These are phyloP conservation scores for Thelonectria olida DNA, from an alignment of 2,329 filamentous ascomycete species.

Conservation along the genomic window DNA sequence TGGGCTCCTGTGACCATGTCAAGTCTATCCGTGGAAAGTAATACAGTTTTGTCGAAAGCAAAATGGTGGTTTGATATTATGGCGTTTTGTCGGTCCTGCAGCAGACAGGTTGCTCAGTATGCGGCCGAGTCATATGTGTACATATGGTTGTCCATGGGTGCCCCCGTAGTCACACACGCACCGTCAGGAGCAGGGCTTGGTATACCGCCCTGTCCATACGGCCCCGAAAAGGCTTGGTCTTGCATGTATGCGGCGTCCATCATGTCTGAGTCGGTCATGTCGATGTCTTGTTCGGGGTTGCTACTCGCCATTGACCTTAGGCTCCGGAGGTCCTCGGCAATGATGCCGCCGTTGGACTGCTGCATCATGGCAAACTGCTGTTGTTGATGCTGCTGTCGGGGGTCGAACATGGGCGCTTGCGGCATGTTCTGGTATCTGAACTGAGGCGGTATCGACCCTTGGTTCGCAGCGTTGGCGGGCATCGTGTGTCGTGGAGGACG, in stretches of 20 bases:
- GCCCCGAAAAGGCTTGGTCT: slow-evolving; percentile 30
- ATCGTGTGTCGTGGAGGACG: slow-evolving; percentile 39
- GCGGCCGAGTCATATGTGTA: slow-evolving; percentile 21
- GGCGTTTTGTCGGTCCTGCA: not conserved
- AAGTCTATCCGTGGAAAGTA: slow-evolving; percentile 24
- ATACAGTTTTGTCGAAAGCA: slow-evolving; percentile 19
- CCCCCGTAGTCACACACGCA: slow-evolving; percentile 31
- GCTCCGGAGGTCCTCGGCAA: slow-evolving; percentile 49
- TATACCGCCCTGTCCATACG: slow-evolving; percentile 35
- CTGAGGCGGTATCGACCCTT: slow-evolving; percentile 33
- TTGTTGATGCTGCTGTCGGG: slow-evolving; percentile 39
- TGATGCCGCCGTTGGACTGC: slow-evolving; percentile 44
- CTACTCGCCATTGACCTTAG: slow-evolving; percentile 45
- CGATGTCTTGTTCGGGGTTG: slow-evolving; percentile 45
- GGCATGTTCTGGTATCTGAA: slow-evolving; percentile 36
- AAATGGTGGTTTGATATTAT: not conserved
- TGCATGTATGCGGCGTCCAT: slow-evolving; percentile 40
- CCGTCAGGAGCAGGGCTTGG: slow-evolving; percentile 33
- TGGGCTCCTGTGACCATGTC: not conserved
- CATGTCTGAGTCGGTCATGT: slow-evolving; percentile 48
- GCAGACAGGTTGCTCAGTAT: slow-evolving; percentile 7
- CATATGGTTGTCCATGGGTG: slow-evolving; percentile 25
- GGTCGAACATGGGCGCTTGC: slow-evolving; percentile 39
- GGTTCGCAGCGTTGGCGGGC: slow-evolving; percentile 24
- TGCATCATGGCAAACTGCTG: slow-evolving; percentile 44